Conservation (phyloP, 2,329 filamentous ascomycete genomes). For the Setomelanomma holmii region DNA sequence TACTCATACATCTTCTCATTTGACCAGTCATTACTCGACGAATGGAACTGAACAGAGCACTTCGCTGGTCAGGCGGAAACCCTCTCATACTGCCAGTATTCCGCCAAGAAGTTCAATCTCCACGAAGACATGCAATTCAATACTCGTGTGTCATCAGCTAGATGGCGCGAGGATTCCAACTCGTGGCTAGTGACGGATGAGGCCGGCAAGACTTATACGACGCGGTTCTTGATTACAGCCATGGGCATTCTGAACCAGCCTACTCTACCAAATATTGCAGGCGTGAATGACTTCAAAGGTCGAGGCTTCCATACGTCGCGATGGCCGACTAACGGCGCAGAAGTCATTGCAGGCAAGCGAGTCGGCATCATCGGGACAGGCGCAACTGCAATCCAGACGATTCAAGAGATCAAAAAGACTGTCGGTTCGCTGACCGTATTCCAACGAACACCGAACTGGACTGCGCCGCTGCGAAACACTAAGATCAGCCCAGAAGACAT, state of each 20-base stretch:
- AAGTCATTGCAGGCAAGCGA: slow-evolving; percentile 9
- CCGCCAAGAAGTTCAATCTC: slow-evolving; percentile 55
- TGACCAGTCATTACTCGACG: slow-evolving; percentile 51
- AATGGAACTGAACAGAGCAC: slow-evolving; percentile 52
- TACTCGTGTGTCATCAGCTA: slow-evolving; percentile 18
- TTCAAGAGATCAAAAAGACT: slow-evolving; percentile 17
- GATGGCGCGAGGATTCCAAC: slow-evolving; percentile 20
- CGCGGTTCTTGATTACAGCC: slow-evolving; percentile 24
- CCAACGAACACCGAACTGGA: slow-evolving; percentile 24
- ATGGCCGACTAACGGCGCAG: slow-evolving; percentile 9
- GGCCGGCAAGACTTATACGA: slow-evolving; percentile 19
- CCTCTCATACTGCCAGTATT: slow-evolving; percentile 56
- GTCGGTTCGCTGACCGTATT: slow-evolving; percentile 17
- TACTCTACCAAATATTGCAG: slow-evolving; percentile 27
- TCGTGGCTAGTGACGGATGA: slow-evolving; percentile 25
- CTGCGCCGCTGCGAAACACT: slow-evolving; percentile 25
- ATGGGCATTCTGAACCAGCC: slow-evolving; percentile 31
- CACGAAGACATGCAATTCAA: slow-evolving; percentile 34
- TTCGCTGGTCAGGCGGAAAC: slow-evolving; percentile 53
- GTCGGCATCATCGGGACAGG: slow-evolving; percentile 18
- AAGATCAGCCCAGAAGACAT: slow-evolving; percentile 20
- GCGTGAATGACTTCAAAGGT: slow-evolving; percentile 27
- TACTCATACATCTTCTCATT: slow-evolving; percentile 57
- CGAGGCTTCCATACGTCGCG: slow-evolving; percentile 15
- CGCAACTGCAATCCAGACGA: slow-evolving; percentile 16